Evolutionary conservation across 2,329 filamentous ascomycete species (phyloP), one percentile per base, ranked within the genome.

Genomic region (Cladophialophora yegresii): DNA sequence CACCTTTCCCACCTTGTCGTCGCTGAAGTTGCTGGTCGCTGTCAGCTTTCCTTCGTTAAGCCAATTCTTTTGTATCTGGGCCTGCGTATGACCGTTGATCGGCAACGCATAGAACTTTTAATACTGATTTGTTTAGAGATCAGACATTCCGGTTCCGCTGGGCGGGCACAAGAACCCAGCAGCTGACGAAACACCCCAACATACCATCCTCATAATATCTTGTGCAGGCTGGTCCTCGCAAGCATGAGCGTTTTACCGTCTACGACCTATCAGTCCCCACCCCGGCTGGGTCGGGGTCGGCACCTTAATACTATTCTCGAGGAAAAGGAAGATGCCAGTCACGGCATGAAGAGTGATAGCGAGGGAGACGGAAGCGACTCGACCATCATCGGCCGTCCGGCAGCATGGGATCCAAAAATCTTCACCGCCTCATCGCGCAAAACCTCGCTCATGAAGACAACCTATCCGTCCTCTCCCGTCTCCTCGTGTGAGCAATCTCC

Each of bases 291-390:
- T 78, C 82, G 81, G 73, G 82, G 80, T 72, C 79, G 81, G 71
- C 75, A 78, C 67, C 84, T 88, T 83, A 87, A 88, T 84, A 87
- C 85, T 67, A 83, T 87, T 81, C 82, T 87, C 64, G 84, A 88
- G 78, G 84, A 87, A 72, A 78, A 80, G 66, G 71, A 73, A 63
- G 71, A 73, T 73, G 67, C 69, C 45, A 69, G 56, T 40, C 68
- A 64, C 16, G 69, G 56, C 58, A 62, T 68, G 68, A 74, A 68
- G 59, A 75, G 73, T 63, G 77, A 77, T 73, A 70, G 64, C 40
- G 71, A 72, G 74, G 74, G 73, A 61, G 77, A 77, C 74, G 74
- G 69, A 73, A 80, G 72, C 76, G 71, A 60, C 69, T 77, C 54
- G 70, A 75, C 70, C 16, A 62, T 71, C 9, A 66, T 70, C 54